Evolutionary conservation across 2,329 filamentous ascomycete genomes (phyloP), one percentile per base, ranked within the genome.

Genomic region (Alternaria alternata): DNA sequence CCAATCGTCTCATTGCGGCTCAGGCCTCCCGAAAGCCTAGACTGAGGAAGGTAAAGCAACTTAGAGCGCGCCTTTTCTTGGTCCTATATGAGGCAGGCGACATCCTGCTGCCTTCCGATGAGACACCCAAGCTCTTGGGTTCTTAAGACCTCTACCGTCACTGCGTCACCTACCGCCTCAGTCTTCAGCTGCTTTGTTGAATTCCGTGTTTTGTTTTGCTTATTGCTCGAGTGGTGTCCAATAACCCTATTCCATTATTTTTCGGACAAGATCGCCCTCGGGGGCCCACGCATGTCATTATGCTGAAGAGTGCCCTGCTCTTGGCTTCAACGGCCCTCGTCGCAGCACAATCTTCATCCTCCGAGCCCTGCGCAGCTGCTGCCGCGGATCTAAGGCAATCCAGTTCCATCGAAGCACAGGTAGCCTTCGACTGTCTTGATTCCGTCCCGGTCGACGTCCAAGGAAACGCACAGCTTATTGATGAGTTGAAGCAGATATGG

Each of bases 381-480:
- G 61, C 67, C 5, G 54, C 64, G 28, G 43, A 59, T 8, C 24
- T 63, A 14, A 11, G 44, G 38, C 16, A 49, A 20, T 7, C 48
- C 7, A 43, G 42, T 5, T 24, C 41, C 4, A 46, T 72, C 36
- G 63, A 69, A 20, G 72, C 73, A 7, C 54, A 69, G 38, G 39
- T 46, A 24, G 72, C 68, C 0, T 73, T 65, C 43, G 57, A 69
- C 14, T 79, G 77, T 54, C 58, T 78, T 4, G 62, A 72, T 20
- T 71, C 73, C 2, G 74, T 78, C 20, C 76, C 77, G 0, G 68
- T 78, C 5, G 68, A 76, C 32, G 63, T 64, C 9, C 47, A 66
- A 11, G 70, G 68, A 9, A 68, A 74, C 49, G 36, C 55, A 1
- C 44, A 66, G 7, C 72, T 76, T 43, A 68, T 79, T 42, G 63